Percentiles rank a stretch among this genome's conserved stretches.
These are phyloP conservation scores for Neodidymelliopsis sp. DNA, from an alignment of 2,329 filamentous ascomycete species.

Conservation along the genomic window DNA sequence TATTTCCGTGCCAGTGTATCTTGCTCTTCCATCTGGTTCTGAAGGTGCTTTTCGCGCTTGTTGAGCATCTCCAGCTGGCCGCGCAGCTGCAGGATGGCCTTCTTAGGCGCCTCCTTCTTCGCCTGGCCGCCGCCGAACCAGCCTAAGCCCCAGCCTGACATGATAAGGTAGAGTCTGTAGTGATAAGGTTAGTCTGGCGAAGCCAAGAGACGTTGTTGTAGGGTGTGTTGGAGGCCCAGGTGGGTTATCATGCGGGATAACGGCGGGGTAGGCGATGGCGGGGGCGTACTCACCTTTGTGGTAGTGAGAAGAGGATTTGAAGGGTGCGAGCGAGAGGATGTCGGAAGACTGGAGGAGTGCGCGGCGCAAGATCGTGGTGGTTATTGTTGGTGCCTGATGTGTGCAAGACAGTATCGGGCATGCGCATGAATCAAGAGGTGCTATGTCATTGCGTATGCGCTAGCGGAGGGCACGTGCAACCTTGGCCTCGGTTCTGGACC, in stretches of 20 bases:
- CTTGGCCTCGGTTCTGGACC: conserved; percentile 18
- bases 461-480: conserved; percentile 17
- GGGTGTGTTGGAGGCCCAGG: conserved; percentile 3
- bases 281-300: conserved; percentile 20
- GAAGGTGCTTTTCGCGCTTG: conserved; percentile 91
- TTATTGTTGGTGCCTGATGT: conserved; percentile 24
- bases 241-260: conserved; percentile 22
- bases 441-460: conserved; percentile 20
- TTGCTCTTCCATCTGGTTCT: conserved; percentile 92
- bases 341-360: conserved; percentile 2
- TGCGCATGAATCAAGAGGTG: conserved; percentile 20
- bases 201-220: neutral
- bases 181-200: conserved; percentile 4
- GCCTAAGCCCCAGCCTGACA: conserved; percentile 61
- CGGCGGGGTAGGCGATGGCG: conserved; percentile 29
- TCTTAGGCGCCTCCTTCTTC: conserved; percentile 93
- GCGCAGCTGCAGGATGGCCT: conserved; percentile 88
- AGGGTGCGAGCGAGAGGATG: neutral
- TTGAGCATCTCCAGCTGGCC: conserved; percentile 96
- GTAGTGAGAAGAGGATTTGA: neutral
- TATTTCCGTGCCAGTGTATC: conserved; percentile 88
- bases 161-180: conserved; percentile 23
- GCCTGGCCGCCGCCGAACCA: conserved; percentile 91
- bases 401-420: conserved; percentile 21
- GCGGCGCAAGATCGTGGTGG: conserved; percentile 18